A percentile compares a stretch with the other conserved stretches of the same genome.
These are phyloP conservation scores for Zychaea mexicana DNA, from an alignment of 371 early-diverging fungal species.

Conservation along the genomic window DNA sequence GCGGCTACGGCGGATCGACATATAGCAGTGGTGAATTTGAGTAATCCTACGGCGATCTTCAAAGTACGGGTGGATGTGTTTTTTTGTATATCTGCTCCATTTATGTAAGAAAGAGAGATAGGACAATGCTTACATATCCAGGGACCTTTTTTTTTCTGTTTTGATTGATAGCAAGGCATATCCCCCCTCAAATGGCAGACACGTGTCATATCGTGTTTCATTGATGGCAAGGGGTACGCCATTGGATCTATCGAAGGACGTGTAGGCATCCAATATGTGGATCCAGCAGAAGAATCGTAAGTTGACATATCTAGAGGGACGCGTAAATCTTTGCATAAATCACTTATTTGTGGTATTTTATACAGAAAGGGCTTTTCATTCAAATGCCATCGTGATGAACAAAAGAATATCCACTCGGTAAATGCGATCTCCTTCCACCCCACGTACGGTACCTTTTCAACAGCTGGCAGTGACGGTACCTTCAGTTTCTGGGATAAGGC, in stretches of 20 bases:
- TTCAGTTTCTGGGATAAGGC: conserved; percentile 90
- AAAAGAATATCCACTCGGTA: conserved; percentile 73
- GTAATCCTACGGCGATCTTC: conserved; percentile 75
- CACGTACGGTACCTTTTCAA: conserved; percentile 85
- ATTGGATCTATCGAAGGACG: conserved; percentile 93
- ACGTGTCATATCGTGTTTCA: conserved; percentile 76
- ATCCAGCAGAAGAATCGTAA: conserved; percentile 73
- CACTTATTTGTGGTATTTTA: background rate
- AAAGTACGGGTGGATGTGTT: conserved; percentile 59
- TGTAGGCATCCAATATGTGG: conserved; percentile 87
- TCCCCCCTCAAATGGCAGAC: conserved; percentile 83
- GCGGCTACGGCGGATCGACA: conserved; percentile 63
- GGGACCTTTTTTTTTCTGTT: too few relatives aligned
- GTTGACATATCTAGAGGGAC: too few relatives aligned
- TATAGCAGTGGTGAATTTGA: conserved; percentile 77
- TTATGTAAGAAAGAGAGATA: too few relatives aligned
- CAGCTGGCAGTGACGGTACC: conserved; percentile 91
- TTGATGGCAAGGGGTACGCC: conserved; percentile 81
- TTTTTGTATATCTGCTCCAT: too few relatives aligned
- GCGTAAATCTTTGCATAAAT: background rate
- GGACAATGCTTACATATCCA: too few relatives aligned
- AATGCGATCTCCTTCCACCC: conserved; percentile 89
- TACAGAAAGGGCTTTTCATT: conserved; percentile 81
- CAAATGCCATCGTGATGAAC: conserved; percentile 90
- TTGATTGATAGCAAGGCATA: conserved; percentile 24